A percentile compares a stretch with the other conserved stretches of the same genome.
These are phyloP conservation scores for Metschnikowia chrysomelidarum DNA, from an alignment of 805 yeast genomes.

Conservation along the genomic window DNA sequence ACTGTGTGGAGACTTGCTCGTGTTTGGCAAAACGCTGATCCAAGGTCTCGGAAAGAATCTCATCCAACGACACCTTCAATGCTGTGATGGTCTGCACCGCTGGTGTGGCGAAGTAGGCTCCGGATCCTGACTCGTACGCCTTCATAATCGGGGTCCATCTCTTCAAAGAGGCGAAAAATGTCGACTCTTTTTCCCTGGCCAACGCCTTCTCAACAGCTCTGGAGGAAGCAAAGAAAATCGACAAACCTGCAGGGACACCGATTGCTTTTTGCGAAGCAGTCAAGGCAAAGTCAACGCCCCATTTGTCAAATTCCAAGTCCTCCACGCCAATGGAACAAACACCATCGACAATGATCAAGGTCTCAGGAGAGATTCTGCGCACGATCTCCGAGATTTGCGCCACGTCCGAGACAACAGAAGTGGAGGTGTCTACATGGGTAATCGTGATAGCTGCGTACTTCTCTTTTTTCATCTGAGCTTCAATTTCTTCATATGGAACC, in stretches of 20 bases:
- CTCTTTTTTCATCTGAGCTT: slow-evolving; percentile 49
- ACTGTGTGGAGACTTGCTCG: slow-evolving; percentile 55
- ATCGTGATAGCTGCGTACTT: slow-evolving; percentile 71
- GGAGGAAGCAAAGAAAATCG: slow-evolving; percentile 69
- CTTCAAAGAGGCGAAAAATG: slow-evolving; percentile 69
- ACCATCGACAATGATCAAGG: slow-evolving; percentile 86
- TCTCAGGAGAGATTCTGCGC: slow-evolving; percentile 66
- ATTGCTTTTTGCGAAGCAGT: slow-evolving; percentile 96
- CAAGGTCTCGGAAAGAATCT: slow-evolving; percentile 56
- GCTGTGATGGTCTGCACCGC: slow-evolving; percentile 86
- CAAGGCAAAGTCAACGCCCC: slow-evolving; percentile 87
- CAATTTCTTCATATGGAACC: slow-evolving; percentile 57
- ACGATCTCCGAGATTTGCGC: slow-evolving; percentile 60
- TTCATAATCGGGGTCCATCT: slow-evolving; percentile 89
- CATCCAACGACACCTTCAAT: slow-evolving; percentile 69
- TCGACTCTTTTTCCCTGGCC: slow-evolving; percentile 43
- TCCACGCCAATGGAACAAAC: slow-evolving; percentile 95
- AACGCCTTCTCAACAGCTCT: slow-evolving; percentile 69
- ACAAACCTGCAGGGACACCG: slow-evolving; percentile 91
- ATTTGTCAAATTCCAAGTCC: slow-evolving; percentile 74
- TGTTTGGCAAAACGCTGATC: slow-evolving; percentile 65
- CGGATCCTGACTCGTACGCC: slow-evolving; percentile 76
- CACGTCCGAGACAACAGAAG: slow-evolving; percentile 84
- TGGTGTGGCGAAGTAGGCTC: slow-evolving; percentile 96
- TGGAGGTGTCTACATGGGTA: slow-evolving; percentile 95